Conservation (phyloP, 164 flowering plant species). For the Stephania yunnanensis region DNA sequence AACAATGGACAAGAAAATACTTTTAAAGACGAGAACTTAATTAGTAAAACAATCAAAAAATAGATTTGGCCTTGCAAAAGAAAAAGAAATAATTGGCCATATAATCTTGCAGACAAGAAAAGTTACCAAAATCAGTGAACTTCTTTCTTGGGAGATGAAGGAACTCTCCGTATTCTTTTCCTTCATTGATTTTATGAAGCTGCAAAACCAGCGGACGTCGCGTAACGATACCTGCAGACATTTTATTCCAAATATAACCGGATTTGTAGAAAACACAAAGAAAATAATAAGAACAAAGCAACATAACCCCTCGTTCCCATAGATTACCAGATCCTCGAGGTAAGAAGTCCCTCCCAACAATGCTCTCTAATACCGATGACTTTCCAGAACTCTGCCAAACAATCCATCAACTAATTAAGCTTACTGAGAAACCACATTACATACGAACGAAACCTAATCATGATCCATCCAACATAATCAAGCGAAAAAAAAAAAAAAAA, state of each 20-base stretch:
- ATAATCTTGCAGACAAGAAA: slow-evolving; percentile 1
- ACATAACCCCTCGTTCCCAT: neutral
- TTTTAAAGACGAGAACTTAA: too few species aligned
- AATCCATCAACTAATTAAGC: neutral
- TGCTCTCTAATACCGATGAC: slow-evolving; percentile 73
- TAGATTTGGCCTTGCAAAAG: neutral
- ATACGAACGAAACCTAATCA: neutral
- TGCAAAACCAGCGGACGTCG: slow-evolving; percentile 90
- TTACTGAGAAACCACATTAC: neutral
- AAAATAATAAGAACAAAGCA: neutral
- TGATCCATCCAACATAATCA: neutral
- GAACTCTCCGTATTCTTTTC: slow-evolving; percentile 90
- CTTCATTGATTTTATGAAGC: slow-evolving; percentile 78
- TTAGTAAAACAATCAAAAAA: neutral
- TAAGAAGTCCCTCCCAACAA: slow-evolving; percentile 23
- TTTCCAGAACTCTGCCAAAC: slow-evolving; percentile 74
- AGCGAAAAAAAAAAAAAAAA: too few species aligned
- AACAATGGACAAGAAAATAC: neutral
- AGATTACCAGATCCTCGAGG: slow-evolving; percentile 27
- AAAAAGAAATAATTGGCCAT: neutral
- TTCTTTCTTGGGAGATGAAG: slow-evolving; percentile 74
- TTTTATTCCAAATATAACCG: neutral
- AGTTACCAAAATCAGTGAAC: slow-evolving; percentile 79
- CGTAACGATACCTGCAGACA: slow-evolving; percentile 76
- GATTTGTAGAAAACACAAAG: neutral